Evolutionary conservation across 1,284 basidiomycete species (phyloP), one percentile per base, ranked within the genome.

Genomic region (Mycena sp.): DNA sequence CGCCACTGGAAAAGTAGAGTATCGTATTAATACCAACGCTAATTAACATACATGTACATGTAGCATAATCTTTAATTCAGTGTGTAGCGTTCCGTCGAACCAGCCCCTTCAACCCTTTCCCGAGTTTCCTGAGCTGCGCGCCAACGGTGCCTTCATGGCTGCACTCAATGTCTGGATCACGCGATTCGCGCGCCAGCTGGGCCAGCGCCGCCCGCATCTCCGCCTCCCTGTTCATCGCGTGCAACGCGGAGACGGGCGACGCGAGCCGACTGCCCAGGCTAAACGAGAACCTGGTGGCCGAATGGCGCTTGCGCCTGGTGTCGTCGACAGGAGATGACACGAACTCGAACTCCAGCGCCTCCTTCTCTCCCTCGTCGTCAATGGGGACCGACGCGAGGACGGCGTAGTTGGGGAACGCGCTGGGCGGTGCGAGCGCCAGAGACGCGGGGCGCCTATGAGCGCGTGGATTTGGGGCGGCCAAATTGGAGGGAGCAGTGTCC

Each of bases 131-230:
- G 12, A 57, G 41, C 11, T 32, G 41, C 7, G 43, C 25, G 28
- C 41, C 26, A 19, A 48, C 16, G 10, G 30, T n/a, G 5, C 46
- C 44, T 6, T 16, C 12, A 10, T 41, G 23, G 38, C 4, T 23
- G n/a, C 46, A 25, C 21, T n/a, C 37, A 21, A 6, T 3, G 23
- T 43, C 41, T 43, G 4, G 17, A 19, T 17, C 46, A 12, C 12
- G n/a, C 6, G 52, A 26, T 19, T 35, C 29, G 6, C 49, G 61
- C 26, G 48, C 61, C 7, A 62, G 54, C 19, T 54, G 43, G 6
- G 61, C 54, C 4, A 62, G 61, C 17, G 43, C 61, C 32, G 2
- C 49, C 5, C 61, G 54, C 54, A 46, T 62, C 54, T 57, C 60
- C 29, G 54, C 60, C 28, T 38, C 61, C 19, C 37, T 30, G 55